Percentiles rank a stretch among this genome's conserved stretches.
Conservation (phyloP, 1,284 basidiomycete species). For the Fomitopsis palustris region DNA sequence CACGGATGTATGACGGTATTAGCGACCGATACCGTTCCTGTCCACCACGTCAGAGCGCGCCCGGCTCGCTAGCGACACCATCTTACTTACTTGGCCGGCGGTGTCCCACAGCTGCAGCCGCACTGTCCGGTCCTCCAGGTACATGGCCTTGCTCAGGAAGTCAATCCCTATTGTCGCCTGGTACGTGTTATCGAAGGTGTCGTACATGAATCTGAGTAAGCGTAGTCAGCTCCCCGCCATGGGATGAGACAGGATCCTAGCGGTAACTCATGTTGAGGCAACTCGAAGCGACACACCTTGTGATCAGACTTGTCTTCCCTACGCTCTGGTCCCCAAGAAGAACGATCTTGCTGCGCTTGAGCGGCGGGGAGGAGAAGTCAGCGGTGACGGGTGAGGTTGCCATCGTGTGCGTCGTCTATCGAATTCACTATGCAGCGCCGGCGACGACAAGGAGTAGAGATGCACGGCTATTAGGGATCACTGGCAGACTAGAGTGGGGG, state of each 20-base stretch:
- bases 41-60: not conserved
- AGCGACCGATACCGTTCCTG: constrained; percentile 97
- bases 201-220: constrained; percentile 89
- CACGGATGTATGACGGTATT: constrained; percentile 98
- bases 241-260: not conserved
- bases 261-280: not conserved
- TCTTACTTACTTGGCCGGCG: constrained; percentile 78
- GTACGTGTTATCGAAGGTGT: constrained; percentile 99
- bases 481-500: not conserved
- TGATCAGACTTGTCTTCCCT: constrained; percentile 97
- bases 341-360: constrained; percentile 96
- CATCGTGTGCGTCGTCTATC: constrained; percentile 16
- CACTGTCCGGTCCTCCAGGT: constrained; percentile 97
- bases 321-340: constrained; percentile 92
- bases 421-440: not conserved
- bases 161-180: constrained; percentile 99
- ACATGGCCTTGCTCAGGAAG: constrained; percentile 99
- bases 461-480: not conserved
- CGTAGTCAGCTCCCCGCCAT: not conserved
- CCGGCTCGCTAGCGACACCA: not conserved
- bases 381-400: constrained; percentile 65
- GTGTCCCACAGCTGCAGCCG: constrained; percentile 99
- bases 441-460: not conserved
- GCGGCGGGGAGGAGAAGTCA: constrained; percentile 80
- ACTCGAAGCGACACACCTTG: constrained; percentile 54